These are phyloP conservation scores for Volvox reticuliferus DNA, from an alignment of 139 green algal species.

Conservation along the genomic window DNA sequence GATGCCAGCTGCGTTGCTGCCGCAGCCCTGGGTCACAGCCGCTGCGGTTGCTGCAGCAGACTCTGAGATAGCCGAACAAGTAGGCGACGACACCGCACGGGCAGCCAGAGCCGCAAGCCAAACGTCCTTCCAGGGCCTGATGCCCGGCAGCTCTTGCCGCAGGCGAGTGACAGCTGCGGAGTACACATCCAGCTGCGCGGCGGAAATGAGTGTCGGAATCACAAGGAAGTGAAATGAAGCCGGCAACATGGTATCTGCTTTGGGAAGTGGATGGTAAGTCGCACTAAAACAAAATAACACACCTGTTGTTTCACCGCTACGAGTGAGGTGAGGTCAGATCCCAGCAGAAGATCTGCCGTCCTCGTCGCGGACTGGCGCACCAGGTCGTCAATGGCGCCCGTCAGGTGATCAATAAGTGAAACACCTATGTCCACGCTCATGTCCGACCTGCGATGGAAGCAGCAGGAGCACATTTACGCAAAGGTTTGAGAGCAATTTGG, in stretches of 20 bases:
- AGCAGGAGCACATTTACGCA: neutral
- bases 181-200: constrained; percentile 17
- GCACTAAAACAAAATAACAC: neutral
- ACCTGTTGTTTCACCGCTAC: constrained; percentile 41
- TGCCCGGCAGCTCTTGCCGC: neutral
- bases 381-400: neutral
- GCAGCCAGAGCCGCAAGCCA: constrained; percentile 19
- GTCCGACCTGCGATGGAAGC: neutral
- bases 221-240: too few species aligned
- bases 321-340: constrained; percentile 13
- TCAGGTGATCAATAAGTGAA: neutral
- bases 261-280: too few species aligned
- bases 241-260: too few species aligned
- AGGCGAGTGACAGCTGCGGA: constrained; percentile 1
- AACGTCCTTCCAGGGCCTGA: constrained; percentile 10
- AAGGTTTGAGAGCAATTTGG: too few species aligned
- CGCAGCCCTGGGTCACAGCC: neutral
- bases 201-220: neutral
- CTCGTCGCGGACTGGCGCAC: neutral
- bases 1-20: neutral
- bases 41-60: constrained; percentile 16
- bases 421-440: neutral
- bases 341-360: neutral
- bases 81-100: neutral
- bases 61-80: neutral